These are phyloP conservation scores for Gaeumannomyces sp. DNA, from an alignment of 2,329 filamentous ascomycete genomes.

Conservation along the genomic window DNA sequence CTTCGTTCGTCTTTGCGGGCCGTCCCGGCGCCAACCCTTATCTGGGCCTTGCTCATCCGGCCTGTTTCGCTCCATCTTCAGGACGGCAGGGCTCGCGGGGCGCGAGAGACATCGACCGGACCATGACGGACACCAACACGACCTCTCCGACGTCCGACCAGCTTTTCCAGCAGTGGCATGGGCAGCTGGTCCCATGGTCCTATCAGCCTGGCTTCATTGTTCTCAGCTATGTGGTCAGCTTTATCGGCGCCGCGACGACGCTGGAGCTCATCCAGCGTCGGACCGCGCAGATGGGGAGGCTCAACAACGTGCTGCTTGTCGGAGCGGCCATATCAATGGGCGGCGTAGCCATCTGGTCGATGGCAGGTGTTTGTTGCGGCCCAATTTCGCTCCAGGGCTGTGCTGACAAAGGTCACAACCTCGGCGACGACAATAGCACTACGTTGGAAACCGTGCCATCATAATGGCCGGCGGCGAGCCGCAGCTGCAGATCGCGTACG, in stretches of 20 bases:
- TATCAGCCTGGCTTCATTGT: conserved; percentile 59
- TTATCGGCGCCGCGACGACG: conserved; percentile 71
- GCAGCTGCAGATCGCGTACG: conserved; percentile 68
- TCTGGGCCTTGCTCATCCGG: no score
- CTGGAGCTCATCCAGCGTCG: conserved; percentile 75
- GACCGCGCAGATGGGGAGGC: conserved; percentile 60
- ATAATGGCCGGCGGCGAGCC: conserved; percentile 57
- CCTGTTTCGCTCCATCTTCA: no score
- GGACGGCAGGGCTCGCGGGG: no score
- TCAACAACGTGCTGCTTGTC: conserved; percentile 61
- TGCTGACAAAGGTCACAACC: neutral
- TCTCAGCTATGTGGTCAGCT: conserved; percentile 69
- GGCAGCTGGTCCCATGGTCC: conserved; percentile 38
- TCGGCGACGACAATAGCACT: conserved; percentile 51
- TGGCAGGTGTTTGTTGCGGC: conserved; percentile 36
- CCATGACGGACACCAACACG: no score
- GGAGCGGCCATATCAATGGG: conserved; percentile 66
- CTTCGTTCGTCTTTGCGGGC: no score
- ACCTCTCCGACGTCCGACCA: no score
- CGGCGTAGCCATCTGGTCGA: conserved; percentile 68
- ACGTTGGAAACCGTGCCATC: conserved; percentile 76
- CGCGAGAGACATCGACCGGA: no score
- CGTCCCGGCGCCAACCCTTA: no score
- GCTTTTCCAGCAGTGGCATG: conserved; percentile 35
- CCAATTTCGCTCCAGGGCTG: neutral